Evolutionary conservation across 2,329 filamentous ascomycete genomes (phyloP).

Genomic region (Fusarium vanettenii): DNA sequence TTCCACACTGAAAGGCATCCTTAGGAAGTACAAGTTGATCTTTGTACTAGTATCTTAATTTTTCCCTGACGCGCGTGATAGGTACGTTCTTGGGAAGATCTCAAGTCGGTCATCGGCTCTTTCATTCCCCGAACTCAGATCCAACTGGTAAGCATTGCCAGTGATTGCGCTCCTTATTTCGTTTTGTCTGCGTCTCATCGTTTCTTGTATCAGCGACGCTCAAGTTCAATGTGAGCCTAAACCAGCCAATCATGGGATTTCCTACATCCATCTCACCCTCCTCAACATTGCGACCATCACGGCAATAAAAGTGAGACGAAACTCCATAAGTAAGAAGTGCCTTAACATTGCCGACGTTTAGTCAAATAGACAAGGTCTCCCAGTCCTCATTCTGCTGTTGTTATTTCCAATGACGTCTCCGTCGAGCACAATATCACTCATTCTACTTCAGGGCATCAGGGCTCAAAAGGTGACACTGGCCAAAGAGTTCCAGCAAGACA

Average conservation of each 20-base stretch:
- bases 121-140: neutral
- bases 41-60: neutral
- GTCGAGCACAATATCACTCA: too few relatives aligned
- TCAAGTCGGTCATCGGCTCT: neutral
- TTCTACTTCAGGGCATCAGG: too few relatives aligned
- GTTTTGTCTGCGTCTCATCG: neutral
- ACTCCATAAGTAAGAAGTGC: neutral
- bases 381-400: neutral
- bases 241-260: neutral
- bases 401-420: too few relatives aligned
- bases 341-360: neutral
- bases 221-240: neutral
- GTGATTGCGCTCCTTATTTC: neutral
- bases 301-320: neutral
- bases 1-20: neutral
- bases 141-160: neutral
- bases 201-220: neutral
- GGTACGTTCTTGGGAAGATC: neutral
- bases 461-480: neutral
- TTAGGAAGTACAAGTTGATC: neutral
- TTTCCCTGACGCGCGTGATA: neutral
- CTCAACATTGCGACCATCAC: neutral
- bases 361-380: neutral
- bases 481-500: neutral
- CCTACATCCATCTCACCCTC: neutral